Conservation (phyloP, 2,329 filamentous ascomycete genomes). For the Fusarium pseudocircinatum region DNA sequence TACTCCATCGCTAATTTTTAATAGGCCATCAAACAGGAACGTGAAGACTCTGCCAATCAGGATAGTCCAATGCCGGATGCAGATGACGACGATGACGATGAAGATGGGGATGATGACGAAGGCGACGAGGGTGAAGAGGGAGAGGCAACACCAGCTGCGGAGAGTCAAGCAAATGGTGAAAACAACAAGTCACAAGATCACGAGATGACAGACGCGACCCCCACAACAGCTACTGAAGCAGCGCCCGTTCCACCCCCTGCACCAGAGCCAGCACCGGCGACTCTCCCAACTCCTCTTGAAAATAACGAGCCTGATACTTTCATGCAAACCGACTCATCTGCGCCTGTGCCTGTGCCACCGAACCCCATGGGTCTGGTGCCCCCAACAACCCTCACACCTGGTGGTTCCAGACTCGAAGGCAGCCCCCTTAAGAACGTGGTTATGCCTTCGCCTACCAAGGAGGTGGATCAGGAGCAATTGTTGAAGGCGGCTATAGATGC, state of each 20-base stretch:
- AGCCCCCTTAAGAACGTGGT: slow-evolving; percentile 65
- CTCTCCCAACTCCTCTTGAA: slow-evolving; percentile 20
- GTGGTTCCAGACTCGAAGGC: slow-evolving; percentile 55
- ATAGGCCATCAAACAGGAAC: slow-evolving; percentile 55
- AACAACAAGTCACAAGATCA: slow-evolving; percentile 48
- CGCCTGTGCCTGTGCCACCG: slow-evolving; percentile 37
- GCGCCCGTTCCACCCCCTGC: slow-evolving; percentile 27
- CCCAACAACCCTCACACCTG: slow-evolving; percentile 41
- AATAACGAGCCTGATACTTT: slow-evolving; percentile 37
- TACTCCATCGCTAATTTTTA: slow-evolving; percentile 23
- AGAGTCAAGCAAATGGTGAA: slow-evolving; percentile 43
- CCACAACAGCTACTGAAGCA: slow-evolving; percentile 32
- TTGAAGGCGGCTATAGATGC: background rate
- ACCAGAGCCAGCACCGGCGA: background rate
- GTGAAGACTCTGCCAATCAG: slow-evolving; percentile 55
- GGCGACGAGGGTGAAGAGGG: slow-evolving; percentile 60
- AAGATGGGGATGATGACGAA: slow-evolving; percentile 59
- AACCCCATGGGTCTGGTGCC: slow-evolving; percentile 46
- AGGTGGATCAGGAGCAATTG: slow-evolving; percentile 28
- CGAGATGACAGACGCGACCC: slow-evolving; percentile 51
- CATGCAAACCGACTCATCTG: slow-evolving; percentile 38
- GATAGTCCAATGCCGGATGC: slow-evolving; percentile 66
- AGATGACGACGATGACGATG: slow-evolving; percentile 58
- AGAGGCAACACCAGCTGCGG: slow-evolving; percentile 49
- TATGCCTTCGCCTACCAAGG: slow-evolving; percentile 56